Base-by-base conservation (phyloP, 2,329 filamentous ascomycete species). In the Daldinia eschscholtzii region DNA sequence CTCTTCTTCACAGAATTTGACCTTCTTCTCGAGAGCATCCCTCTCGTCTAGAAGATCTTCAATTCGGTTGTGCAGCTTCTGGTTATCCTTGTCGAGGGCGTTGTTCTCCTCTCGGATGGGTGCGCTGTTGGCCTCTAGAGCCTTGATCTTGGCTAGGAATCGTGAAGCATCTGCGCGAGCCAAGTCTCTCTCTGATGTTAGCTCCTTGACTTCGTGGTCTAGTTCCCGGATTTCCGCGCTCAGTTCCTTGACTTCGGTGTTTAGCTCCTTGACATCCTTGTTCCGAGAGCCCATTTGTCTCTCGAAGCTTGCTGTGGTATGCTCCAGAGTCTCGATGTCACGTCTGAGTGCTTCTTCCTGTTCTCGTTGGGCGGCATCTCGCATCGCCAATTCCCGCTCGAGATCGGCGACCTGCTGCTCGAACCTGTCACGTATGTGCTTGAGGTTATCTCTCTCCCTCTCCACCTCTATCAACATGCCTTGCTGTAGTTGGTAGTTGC, bases 381-480 rank as follows among this genome's bases (percentile, higher is more conserved):
- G 72, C 6, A 70, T 64, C 6, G 70, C 68, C 20, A 76, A 59
- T 53, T 76, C 76, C 39, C 63, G 73, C 66, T 75, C 70, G 6
- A 79, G 67, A 44, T 64, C 59, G 46, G 56, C 61, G 33, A 76
- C 58, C 64, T 74, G 73, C 67, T 67, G 70, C 67, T 76, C 73
- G 20, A 73, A 67, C 44, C 75, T 70, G 62, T 74, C 74, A 46
- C 74, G 74, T 26, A 75, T 72, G 20, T 72, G 67, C 61, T 70
- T 74, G 60, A 80, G 72, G 56, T 70, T 74, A 56, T 81, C 77
- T 44, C 79, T 76, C 62, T 81, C 79, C 68, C 74, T 76, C 73
- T 81, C 80, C 15, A 74, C 72, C 30, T 77, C 75, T 15, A 73
- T 61, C 13, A 79, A 71, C 63, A 76, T 68, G 18, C 60, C 68